Conservation (phyloP, 306 rosid species). For the Prunus armeniaca region DNA sequence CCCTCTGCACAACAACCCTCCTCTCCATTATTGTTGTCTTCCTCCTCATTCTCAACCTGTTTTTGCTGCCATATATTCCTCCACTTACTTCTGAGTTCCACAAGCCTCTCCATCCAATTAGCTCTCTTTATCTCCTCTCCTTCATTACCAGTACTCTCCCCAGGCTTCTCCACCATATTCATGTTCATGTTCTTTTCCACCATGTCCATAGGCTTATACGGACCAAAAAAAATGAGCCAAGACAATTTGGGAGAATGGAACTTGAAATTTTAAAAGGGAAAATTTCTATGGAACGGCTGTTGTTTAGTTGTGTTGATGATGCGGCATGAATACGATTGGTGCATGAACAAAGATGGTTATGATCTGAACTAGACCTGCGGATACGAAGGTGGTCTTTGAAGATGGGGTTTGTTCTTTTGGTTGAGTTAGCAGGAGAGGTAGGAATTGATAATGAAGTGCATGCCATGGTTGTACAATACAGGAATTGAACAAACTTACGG, state of each 20-base stretch:
- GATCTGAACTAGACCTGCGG: conserved; percentile 46
- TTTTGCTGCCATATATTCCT: conserved; percentile 33
- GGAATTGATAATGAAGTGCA: conserved; percentile 42
- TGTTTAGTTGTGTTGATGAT: conserved; percentile 32
- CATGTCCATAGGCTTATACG: conserved; percentile 37
- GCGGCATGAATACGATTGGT: conserved; percentile 37
- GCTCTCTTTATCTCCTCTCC: conserved; percentile 49
- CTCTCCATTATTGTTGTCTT: conserved; percentile 43
- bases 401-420: conserved; percentile 29
- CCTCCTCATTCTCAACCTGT: conserved; percentile 26
- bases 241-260: conserved; percentile 46
- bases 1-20: conserved; percentile 46
- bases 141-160: conserved; percentile 12
- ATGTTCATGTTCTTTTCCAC: conserved; percentile 31
- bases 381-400: conserved; percentile 32
- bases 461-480: conserved; percentile 40
- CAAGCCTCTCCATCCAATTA: conserved; percentile 73
- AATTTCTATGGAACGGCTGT: conserved; percentile 37
- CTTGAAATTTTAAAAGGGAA: conserved; percentile 49
- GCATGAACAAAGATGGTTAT: conserved; percentile 42
- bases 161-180: conserved; percentile 9
- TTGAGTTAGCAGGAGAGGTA: conserved; percentile 34
- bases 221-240: conserved; percentile 54
- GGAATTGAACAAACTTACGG: background rate
- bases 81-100: conserved; percentile 72